Conservation (phyloP, 169 alveolate species). For the Plasmodium gallinaceum region DNA sequence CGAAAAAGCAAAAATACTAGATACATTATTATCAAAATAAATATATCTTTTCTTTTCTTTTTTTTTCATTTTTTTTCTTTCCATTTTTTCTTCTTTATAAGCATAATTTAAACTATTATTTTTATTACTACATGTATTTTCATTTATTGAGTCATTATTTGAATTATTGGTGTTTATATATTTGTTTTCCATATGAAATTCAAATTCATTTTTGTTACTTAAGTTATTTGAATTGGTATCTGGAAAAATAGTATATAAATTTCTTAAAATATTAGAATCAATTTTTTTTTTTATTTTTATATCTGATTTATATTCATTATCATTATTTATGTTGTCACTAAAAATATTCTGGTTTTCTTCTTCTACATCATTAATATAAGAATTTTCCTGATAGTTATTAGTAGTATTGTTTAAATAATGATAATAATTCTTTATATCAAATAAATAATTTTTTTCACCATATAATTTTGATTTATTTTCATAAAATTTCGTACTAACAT, state of each 20-base stretch:
- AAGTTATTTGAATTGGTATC: not conserved
- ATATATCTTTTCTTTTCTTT: conserved; percentile 4
- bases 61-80: conserved; percentile 30
- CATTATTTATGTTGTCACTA: not conserved
- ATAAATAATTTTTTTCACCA: conserved; percentile 46
- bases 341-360: not conserved
- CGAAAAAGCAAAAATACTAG: conserved; percentile 15
- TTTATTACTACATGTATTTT: too few relatives aligned
- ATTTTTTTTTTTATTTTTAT: conserved; percentile 36
- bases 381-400: conserved; percentile 12
- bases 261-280: conserved; percentile 13
- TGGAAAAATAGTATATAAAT: conserved; percentile 19
- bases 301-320: conserved; percentile 6
- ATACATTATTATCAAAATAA: not conserved
- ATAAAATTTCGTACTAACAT: conserved; percentile 29
- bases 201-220: not conserved
- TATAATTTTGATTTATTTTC: conserved; percentile 21
- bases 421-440: conserved; percentile 50
- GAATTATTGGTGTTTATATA: not conserved
- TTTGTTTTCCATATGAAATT: not conserved
- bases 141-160: too few relatives aligned
- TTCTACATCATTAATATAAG: not conserved
- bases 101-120: not conserved
- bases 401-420: conserved; percentile 10
- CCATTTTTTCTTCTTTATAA: conserved; percentile 10